Conservation (phyloP, 257 asterid genomes). For the Nicotiana paniculata region DNA sequence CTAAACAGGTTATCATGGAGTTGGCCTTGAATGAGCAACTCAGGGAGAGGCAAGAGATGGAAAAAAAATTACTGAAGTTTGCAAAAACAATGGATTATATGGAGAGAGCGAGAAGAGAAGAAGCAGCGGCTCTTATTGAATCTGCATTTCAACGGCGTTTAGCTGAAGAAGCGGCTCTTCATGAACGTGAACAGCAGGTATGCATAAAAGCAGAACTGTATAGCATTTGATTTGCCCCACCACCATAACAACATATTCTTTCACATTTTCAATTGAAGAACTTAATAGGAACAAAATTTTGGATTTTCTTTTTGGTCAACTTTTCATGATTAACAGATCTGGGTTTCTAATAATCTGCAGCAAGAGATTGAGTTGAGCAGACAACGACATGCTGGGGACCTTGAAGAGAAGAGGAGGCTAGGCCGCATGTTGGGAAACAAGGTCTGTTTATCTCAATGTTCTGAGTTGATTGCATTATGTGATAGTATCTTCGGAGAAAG, state of each 20-base stretch:
- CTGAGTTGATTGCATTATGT: neutral
- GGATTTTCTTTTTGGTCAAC: neutral
- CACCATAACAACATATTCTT: neutral
- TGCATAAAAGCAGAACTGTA: neutral
- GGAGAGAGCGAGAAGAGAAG: conserved; percentile 42
- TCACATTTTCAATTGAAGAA: neutral
- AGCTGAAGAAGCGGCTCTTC: conserved; percentile 23
- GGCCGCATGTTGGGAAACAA: conserved; percentile 12
- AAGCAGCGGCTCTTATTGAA: conserved; percentile 25
- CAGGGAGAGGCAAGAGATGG: conserved; percentile 81
- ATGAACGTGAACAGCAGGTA: conserved; percentile 34
- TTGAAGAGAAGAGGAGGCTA: conserved; percentile 12
- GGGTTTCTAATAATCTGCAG: conserved; percentile 1
- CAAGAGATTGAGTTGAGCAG: conserved; percentile 13
- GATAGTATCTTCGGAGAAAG: neutral
- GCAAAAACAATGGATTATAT: conserved; percentile 31
- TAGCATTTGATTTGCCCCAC: neutral
- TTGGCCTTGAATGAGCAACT: conserved; percentile 63
- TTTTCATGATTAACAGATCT: neutral
- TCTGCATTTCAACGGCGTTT: conserved; percentile 28
- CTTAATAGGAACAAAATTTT: neutral
- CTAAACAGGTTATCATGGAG: conserved; percentile 60
- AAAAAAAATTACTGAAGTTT: conserved; percentile 48
- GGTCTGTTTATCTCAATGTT: neutral
- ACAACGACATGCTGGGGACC: conserved; percentile 7